These are phyloP conservation scores for Sporobolomyces phaffii DNA, from an alignment of 768 basidiomycete species.

Conservation along the genomic window DNA sequence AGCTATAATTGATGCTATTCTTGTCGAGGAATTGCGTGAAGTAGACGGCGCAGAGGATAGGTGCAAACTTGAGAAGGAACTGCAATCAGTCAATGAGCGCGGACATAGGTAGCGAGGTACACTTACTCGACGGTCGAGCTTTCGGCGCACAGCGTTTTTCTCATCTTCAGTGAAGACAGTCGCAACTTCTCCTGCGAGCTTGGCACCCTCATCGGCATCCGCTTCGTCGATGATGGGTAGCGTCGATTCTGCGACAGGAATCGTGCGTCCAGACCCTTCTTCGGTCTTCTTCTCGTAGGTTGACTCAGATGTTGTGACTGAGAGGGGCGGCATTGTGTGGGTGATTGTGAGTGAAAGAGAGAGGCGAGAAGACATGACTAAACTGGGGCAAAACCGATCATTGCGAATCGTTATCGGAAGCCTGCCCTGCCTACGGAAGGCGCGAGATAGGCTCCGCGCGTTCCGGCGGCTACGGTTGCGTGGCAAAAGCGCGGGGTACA, in stretches of 20 bases:
- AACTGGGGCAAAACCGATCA: too few relatives aligned
- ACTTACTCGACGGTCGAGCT: slow-evolving; percentile 28
- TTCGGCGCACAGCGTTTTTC: slow-evolving; percentile 18
- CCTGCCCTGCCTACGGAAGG: not conserved
- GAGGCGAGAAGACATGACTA: too few relatives aligned
- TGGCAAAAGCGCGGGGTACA: not conserved
- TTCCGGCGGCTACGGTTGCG: not conserved
- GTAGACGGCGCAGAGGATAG: slow-evolving; percentile 18
- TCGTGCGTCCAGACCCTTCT: not conserved
- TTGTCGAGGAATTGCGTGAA: slow-evolving; percentile 59
- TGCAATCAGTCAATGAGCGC: too few relatives aligned
- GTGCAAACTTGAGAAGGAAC: slow-evolving; percentile 4
- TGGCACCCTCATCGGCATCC: slow-evolving; percentile 24
- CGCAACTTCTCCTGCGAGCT: slow-evolving; percentile 6
- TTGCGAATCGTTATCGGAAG: not conserved
- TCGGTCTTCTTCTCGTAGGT: slow-evolving; percentile 17
- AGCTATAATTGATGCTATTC: slow-evolving; percentile 60
- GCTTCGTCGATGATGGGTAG: slow-evolving; percentile 15
- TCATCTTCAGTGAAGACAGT: slow-evolving; percentile 24
- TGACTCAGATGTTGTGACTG: not conserved
- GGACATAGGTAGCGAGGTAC: too few relatives aligned
- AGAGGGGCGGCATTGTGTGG: not conserved
- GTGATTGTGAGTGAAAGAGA: not conserved
- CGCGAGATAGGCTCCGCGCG: not conserved
- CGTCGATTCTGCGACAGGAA: not conserved